Percentiles rank a stretch among this genome's conserved stretches.
These are phyloP conservation scores for Saccharomyces paradoxus DNA, from an alignment of 805 yeast species.

Conservation along the genomic window DNA sequence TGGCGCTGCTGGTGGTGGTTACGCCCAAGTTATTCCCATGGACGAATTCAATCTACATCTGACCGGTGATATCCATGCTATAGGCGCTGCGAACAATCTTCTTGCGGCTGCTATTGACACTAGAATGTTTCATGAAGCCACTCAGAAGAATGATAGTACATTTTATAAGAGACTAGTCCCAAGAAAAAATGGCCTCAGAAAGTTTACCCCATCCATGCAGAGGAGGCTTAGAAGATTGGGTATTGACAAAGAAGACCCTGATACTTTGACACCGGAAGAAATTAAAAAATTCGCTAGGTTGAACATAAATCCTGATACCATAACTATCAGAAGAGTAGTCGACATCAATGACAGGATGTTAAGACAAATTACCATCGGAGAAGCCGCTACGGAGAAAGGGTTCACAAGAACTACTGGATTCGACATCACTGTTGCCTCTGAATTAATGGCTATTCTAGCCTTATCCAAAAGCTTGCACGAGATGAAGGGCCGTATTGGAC, in stretches of 20 bases:
- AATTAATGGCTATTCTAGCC: constrained; percentile 92
- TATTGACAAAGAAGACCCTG: constrained; percentile 72
- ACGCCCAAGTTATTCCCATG: constrained; percentile 96
- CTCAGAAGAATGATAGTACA: constrained; percentile 70
- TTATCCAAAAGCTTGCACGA: constrained; percentile 69
- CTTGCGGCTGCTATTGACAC: constrained; percentile 96
- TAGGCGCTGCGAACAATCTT: constrained; percentile 85
- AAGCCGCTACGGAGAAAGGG: constrained; percentile 90
- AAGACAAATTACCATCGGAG: constrained; percentile 82
- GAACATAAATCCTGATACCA: constrained; percentile 81
- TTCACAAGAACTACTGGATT: constrained; percentile 80
- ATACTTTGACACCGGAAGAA: constrained; percentile 72
- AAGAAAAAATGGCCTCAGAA: constrained; percentile 68
- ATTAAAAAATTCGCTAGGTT: constrained; percentile 66
- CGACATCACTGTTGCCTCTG: constrained; percentile 94
- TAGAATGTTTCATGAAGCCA: constrained; percentile 88
- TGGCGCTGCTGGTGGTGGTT: constrained; percentile 99
- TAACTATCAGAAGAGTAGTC: constrained; percentile 87
- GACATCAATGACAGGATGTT: constrained; percentile 90
- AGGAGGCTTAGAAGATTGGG: constrained; percentile 73
- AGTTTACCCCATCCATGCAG: constrained; percentile 71
- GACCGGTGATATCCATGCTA: constrained; percentile 97
- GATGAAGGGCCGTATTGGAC: constrained; percentile 81
- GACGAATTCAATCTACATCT: constrained; percentile 96
- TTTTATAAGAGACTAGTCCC: constrained; percentile 84